A percentile compares a stretch with the other conserved stretches of the same genome.
Conservation (phyloP, 2,329 filamentous ascomycete genomes). For the Curvularia lunata region DNA sequence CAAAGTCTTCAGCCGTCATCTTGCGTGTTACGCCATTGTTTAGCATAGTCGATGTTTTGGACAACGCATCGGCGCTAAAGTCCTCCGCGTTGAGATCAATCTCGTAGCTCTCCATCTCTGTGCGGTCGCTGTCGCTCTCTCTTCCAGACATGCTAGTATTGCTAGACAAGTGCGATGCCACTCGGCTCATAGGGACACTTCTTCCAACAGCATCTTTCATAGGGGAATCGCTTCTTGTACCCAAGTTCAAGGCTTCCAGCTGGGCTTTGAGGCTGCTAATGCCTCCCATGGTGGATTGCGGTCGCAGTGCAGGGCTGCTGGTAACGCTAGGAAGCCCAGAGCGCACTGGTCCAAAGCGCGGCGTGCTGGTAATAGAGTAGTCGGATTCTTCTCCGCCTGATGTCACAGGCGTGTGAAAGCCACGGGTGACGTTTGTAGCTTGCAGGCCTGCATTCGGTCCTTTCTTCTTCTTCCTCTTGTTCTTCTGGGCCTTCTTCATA, state of each 20-base stretch:
- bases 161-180: slow-evolving; percentile 57
- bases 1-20: slow-evolving; percentile 91
- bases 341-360: slow-evolving; percentile 50
- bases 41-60: slow-evolving; percentile 44
- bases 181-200: slow-evolving; percentile 40
- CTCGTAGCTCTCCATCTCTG: slow-evolving; percentile 83
- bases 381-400: slow-evolving; percentile 65
- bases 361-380: slow-evolving; percentile 51
- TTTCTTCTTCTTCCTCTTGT: slow-evolving; percentile 49
- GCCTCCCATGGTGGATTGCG: slow-evolving; percentile 64
- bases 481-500: slow-evolving; percentile 48
- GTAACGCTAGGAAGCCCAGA: slow-evolving; percentile 59
- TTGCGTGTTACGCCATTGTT: slow-evolving; percentile 69
- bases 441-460: slow-evolving; percentile 37
- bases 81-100: slow-evolving; percentile 83
- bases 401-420: slow-evolving; percentile 58
- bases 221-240: slow-evolving; percentile 63
- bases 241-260: slow-evolving; percentile 76
- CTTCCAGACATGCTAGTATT: slow-evolving; percentile 63
- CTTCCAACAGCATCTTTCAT: slow-evolving; percentile 60
- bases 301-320: slow-evolving; percentile 58
- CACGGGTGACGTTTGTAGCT: slow-evolving; percentile 50
- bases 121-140: slow-evolving; percentile 69
- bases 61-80: slow-evolving; percentile 69
- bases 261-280: slow-evolving; percentile 84